Base-by-base conservation (phyloP, 345 rosid species). In the Eucalyptus sp. region DNA sequence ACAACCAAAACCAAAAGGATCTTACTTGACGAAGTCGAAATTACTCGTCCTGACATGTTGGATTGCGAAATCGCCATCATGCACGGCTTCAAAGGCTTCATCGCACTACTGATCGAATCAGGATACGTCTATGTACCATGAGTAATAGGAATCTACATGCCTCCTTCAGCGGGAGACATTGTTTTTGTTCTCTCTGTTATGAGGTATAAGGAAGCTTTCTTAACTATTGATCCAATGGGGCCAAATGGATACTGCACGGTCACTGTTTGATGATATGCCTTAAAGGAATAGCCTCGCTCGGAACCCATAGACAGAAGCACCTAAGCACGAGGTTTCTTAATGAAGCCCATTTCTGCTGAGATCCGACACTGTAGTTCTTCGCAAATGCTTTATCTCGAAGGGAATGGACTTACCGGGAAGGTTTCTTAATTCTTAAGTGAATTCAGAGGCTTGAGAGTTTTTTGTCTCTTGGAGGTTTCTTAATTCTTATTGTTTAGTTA, bases 81-180 rank as follows among this genome's bases (percentile, higher is more conserved):
- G 27, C 86, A 79, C 44, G 60, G 18, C 88, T 90, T 89, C 71
- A 68, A 31, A 89, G 97, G 97, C 90, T 93, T 90, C 88, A 89
- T 94, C 48, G 92, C 94, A 7, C 93, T 93, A 89, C 94, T 91
- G 52, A 66, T 88, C 4, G 93, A 90, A 31, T 64, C 79, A 29
- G 86, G 64, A 85, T 88, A 89, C 90, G 79, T 49, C 10, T 90
- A 92, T 83, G 86, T 50, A 37, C 97, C 99, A 8, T 95, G 93
- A 91, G 91, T 94, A 31, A 79, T 97, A 83, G 99, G 94, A 44
- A 50, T 96, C 58, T 95, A 91, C 83, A 95, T 96, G 94, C 95
- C 95, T 13, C 94, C 98, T 86, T 97, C 99, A 3, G 96, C 90
- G 86, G 99, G 94, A 88, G 94, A 97, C 87, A 90, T 97, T 62